Evolutionary conservation across 2,329 filamentous ascomycete genomes (phyloP), one percentile per base, ranked within the genome.

Genomic region (Sclerotinia subarctica): DNA sequence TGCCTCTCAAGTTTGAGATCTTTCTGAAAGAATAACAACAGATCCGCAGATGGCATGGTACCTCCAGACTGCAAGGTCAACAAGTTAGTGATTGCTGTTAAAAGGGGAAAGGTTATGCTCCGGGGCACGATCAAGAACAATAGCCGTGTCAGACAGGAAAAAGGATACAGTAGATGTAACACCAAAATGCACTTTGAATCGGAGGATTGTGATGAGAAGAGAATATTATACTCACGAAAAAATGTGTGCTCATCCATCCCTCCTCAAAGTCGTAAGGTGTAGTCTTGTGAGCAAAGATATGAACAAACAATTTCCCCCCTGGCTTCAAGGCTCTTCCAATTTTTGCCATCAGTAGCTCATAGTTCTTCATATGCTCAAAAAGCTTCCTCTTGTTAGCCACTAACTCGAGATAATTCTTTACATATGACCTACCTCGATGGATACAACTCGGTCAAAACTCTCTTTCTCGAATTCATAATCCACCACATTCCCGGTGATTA

Each of bases 321-420:
- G 86, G 84, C 72, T 85, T 88, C 66, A 91, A 79, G 3, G 87
- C 82, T 42, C 82, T 80, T 4, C 82, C 75, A 21, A 91, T 79
- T 77, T 91, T 91, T 54, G 83, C 82, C 79, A 91, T 85, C 32
- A 91, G 82, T 17, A 86, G 79, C 70, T 88, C 84, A 77, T 91
- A 91, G 77, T 91, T 91, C 77, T 91, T 91, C 88, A 91, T 91
- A 77, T 91, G 89, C 76, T 91, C 89, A 74, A 92, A 91, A 17
- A 91, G 81, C 82, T 90, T 64, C n/a, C 26, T 35, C 29, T 7
- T 13, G 53, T 73, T n/a, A 73, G 65, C 44, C 10, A 52, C 13
- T 52, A 10, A 17, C 47, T 47, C 19, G n/a, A 24, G 26, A 51
- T 52, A 4, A 54, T 60, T 44, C 6, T 24, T 19, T 66, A 59